A percentile compares a stretch with the other conserved stretches of the same genome.
Conservation (phyloP, 805 yeast species). For the Candida ipomoeae region DNA sequence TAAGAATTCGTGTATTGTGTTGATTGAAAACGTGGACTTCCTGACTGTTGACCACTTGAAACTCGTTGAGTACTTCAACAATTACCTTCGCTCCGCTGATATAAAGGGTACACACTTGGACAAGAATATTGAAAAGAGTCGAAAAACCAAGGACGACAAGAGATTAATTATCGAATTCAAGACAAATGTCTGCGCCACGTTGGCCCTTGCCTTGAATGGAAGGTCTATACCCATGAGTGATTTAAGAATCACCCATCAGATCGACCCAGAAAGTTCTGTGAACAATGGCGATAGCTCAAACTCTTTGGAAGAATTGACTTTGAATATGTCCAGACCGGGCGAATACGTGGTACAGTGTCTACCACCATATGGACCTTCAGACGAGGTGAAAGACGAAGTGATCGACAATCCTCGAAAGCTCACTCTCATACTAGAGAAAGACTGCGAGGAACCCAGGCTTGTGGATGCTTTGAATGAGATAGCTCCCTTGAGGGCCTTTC, state of each 20-base stretch:
- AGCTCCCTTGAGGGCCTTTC: constrained; percentile 39
- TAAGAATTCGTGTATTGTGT: constrained; percentile 27
- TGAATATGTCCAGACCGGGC: constrained; percentile 27
- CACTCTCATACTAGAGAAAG: constrained; percentile 45
- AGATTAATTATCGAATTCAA: constrained; percentile 49
- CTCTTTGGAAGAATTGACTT: background rate
- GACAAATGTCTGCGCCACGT: constrained; percentile 51
- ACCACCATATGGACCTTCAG: constrained; percentile 16
- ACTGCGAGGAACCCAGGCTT: constrained; percentile 41
- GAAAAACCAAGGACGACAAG: constrained; percentile 34
- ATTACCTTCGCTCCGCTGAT: constrained; percentile 42
- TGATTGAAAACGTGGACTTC: constrained; percentile 32
- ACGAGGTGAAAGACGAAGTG: constrained; percentile 25
- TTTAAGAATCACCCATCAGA: constrained; percentile 22
- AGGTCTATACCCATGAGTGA: constrained; percentile 25
- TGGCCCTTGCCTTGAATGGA: constrained; percentile 43
- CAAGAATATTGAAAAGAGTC: constrained; percentile 30
- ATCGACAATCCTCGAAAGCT: constrained; percentile 46
- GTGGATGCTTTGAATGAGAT: constrained; percentile 37
- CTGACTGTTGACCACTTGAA: constrained; percentile 30
- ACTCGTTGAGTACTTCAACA: constrained; percentile 43
- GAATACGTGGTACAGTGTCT: constrained; percentile 32
- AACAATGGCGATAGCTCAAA: background rate
- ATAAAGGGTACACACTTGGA: constrained; percentile 33
- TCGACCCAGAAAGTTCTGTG: background rate